These are phyloP conservation scores for Penicillium sp. DNA, from an alignment of 2,329 filamentous ascomycete species.

Conservation along the genomic window DNA sequence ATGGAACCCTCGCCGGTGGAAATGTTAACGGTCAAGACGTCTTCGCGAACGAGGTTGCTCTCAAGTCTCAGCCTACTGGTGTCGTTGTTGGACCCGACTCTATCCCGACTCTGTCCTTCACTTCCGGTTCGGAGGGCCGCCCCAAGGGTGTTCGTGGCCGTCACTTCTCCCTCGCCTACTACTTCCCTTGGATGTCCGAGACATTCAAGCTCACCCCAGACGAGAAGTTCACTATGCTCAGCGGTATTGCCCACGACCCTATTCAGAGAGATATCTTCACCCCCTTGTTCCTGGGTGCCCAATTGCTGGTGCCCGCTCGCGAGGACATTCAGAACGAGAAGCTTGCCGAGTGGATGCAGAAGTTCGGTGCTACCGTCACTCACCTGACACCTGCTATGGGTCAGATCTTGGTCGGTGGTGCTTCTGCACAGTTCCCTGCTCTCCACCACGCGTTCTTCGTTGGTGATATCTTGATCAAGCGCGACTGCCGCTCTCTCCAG, in stretches of 20 bases:
- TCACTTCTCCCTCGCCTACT: conserved; percentile 82
- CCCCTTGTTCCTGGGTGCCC: conserved; percentile 80
- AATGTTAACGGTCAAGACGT: conserved; percentile 66
- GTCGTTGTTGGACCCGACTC: conserved; percentile 86
- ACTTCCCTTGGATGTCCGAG: conserved; percentile 92
- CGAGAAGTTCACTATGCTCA: conserved; percentile 78
- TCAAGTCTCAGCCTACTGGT: conserved; percentile 62
- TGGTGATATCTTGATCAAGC: conserved; percentile 83
- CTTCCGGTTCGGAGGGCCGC: conserved; percentile 71
- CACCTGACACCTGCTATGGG: conserved; percentile 97
- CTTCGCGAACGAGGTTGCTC: conserved; percentile 56
- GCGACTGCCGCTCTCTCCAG: conserved; percentile 77
- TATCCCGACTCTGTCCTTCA: conserved; percentile 73
- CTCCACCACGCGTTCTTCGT: conserved; percentile 87
- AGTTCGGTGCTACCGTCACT: conserved; percentile 72
- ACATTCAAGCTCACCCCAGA: conserved; percentile 73
- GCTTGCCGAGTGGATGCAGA: conserved; percentile 84
- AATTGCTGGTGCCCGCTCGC: conserved; percentile 73
- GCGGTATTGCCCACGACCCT: conserved; percentile 72
- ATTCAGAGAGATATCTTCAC: conserved; percentile 77
- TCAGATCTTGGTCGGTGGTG: conserved; percentile 86
- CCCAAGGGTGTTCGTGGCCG: conserved; percentile 87
- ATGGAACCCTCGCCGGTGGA: conserved; percentile 73
- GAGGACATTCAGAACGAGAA: conserved; percentile 87
- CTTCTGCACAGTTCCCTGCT: conserved; percentile 72